Base-by-base conservation (phyloP, 345 rosid species). In the Eucalyptus brandiana region DNA sequence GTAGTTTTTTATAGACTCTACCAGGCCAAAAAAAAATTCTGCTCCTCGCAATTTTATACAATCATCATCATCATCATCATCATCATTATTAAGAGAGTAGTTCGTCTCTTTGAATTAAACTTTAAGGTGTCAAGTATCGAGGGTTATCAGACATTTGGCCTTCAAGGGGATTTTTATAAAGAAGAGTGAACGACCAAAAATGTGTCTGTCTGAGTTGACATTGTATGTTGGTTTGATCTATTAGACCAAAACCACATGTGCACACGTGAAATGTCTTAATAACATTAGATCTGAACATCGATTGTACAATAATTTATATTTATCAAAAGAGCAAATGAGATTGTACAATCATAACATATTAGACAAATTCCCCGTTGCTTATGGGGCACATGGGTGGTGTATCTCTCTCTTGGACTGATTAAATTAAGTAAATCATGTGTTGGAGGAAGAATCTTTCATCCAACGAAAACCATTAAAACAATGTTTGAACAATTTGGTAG, bases 321-420 rank as follows among this genome's bases (percentile, higher is more conserved):
- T 10, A 23, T 56, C 30, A 56, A 24, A 56, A 21, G 62, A 23
- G 62, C 12, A 0, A 56, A 56, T 0, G 6, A 56, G 62, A 56
- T 18, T 53, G 4, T 53, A 17, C 56, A 53, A 53, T 53, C 56
- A 53, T 53, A 53, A 53, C 56, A 7, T 7, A 19, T 53, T 53
- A 53, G 56, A 53, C 23, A 53, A 53, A 53, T 87, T 48, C 37
- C 28, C 62, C 14, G 3, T 53, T 54, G 72, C 17, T 28, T 87
- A 87, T 40, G 48, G 19, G 44, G 69, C 76, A 54, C 88, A 12
- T 87, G 72, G 76, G 76, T 40, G 26, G 40, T 45, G 69, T 40
- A 28, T 69, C 86, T 91, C 91, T 91, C 90, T 89, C 88, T 90
- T 67, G 23, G 42, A 87, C 85, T 91, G 56, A 87, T 86, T 86